A percentile compares a stretch with the other conserved stretches of the same genome.
phyloP scores from a whole-genome alignment of 306 rosid genomes.

The Gillenia trifoliata region DNA sequence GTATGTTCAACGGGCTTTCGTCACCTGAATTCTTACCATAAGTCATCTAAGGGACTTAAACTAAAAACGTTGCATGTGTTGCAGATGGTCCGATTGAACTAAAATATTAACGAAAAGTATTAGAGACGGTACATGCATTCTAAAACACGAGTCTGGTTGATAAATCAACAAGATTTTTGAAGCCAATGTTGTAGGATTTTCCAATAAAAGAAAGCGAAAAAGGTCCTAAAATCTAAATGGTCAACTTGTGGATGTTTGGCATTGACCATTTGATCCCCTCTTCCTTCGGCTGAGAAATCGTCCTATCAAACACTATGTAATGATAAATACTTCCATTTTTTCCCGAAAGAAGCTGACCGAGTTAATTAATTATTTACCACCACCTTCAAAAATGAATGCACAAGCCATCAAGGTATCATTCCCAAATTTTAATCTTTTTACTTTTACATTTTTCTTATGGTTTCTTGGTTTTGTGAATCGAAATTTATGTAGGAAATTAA shows the following conservation, averaged over 20 bases:
- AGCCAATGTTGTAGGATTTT: neutral
- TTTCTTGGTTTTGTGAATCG: neutral
- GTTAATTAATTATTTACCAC: neutral
- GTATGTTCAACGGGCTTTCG: too few species aligned
- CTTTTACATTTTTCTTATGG: neutral
- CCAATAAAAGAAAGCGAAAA: neutral
- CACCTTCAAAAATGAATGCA: conserved; percentile 35
- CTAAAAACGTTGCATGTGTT: too few species aligned
- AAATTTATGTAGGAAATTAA: conserved; percentile 21
- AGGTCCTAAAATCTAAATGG: neutral
- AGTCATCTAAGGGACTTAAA: too few species aligned
- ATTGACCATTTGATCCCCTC: conserved; percentile 11
- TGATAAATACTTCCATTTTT: conserved; percentile 9
- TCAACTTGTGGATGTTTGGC: neutral
- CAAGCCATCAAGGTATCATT: conserved; percentile 32
- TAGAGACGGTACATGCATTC: too few species aligned
- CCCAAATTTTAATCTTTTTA: neutral
- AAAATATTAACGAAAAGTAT: too few species aligned
- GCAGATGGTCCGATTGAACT: too few species aligned
- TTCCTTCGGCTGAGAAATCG: conserved; percentile 23
- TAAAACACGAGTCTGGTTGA: neutral
- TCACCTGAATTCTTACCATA: too few species aligned
- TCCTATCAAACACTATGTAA: neutral
- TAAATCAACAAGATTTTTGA: neutral
- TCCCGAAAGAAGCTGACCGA: neutral